phyloP scores from a whole-genome alignment of 2,329 filamentous ascomycete genomes.

The Corniculantispora saksenae region DNA sequence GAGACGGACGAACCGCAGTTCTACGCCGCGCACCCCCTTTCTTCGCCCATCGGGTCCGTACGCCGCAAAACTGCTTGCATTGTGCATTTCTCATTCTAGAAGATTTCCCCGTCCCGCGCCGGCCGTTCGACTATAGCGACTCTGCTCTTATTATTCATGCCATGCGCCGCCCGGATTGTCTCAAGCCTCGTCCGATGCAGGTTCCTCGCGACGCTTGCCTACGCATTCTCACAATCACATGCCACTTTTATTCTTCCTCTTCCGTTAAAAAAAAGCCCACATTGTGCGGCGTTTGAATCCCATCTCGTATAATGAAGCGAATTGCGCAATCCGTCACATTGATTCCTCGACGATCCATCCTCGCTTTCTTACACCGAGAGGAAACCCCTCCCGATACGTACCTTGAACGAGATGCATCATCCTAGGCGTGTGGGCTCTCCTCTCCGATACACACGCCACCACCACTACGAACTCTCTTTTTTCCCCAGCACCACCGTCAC shows the following conservation, averaged over 20 bases:
- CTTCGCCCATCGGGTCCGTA: not conserved
- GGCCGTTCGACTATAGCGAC: not conserved
- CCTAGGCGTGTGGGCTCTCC: not conserved
- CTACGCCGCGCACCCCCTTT: not conserved
- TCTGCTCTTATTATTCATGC: not conserved
- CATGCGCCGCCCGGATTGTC: not conserved
- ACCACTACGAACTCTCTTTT: not conserved
- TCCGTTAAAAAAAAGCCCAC: no score
- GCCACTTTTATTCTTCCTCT: not conserved
- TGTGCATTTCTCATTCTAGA: slow-evolving; percentile 3
- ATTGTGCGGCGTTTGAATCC: not conserved
- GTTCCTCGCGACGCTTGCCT: not conserved
- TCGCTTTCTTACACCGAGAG: not conserved
- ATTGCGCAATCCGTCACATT: not conserved
- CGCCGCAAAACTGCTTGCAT: not conserved
- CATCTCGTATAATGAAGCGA: not conserved
- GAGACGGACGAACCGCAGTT: not conserved
- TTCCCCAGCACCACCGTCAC: not conserved
- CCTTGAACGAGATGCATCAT: not conserved
- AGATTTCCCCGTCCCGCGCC: not conserved
- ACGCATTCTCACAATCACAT: not conserved
- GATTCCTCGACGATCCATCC: not conserved
- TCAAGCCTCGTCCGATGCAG: slow-evolving; percentile 8
- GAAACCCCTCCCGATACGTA: not conserved
- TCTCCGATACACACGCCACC: not conserved